Percentiles rank a stretch among this genome's conserved stretches.
Evolutionary conservation across 176 grass and related monocot species (phyloP).

Genomic region (Carex myosuroides): DNA sequence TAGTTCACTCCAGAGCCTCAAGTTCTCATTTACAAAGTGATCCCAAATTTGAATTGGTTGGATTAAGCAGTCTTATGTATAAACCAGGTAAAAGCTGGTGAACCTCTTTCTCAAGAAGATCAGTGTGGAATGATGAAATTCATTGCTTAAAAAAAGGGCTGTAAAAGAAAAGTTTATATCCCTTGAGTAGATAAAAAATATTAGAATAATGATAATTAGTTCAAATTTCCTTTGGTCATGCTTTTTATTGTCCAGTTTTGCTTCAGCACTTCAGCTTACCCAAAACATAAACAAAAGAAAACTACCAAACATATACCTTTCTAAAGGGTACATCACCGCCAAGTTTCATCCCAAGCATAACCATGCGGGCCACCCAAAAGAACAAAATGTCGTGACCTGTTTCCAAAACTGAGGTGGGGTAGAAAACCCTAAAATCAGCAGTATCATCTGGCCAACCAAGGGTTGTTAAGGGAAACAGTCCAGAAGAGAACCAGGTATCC

Average conservation of each 20-base stretch:
- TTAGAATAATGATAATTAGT: not conserved
- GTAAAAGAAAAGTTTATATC: not conserved
- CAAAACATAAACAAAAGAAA: not conserved
- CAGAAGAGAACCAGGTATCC: slow-evolving; percentile 92
- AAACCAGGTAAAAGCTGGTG: not conserved
- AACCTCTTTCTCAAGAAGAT: not conserved
- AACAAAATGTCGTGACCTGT: slow-evolving; percentile 87
- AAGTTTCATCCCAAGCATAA: slow-evolving; percentile 89
- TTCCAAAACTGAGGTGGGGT: slow-evolving; percentile 83
- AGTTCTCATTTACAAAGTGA: not conserved
- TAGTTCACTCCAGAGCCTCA: not conserved
- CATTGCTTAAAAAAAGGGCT: not conserved
- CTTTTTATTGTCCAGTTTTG: not conserved
- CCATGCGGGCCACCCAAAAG: slow-evolving; percentile 94
- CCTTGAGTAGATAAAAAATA: not conserved
- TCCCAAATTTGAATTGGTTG: not conserved
- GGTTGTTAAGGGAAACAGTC: slow-evolving; percentile 75
- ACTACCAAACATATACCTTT: slow-evolving; percentile 46
- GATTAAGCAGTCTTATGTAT: not conserved
- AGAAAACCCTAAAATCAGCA: slow-evolving; percentile 60
- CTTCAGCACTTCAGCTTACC: not conserved
- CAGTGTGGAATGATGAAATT: not conserved
- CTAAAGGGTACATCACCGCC: slow-evolving; percentile 71
- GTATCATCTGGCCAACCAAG: slow-evolving; percentile 85
- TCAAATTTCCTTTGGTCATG: not conserved